Evolutionary conservation across 1,284 basidiomycete species (phyloP), one percentile per base, ranked within the genome.

Genomic region (Malassezia brasiliensis): DNA sequence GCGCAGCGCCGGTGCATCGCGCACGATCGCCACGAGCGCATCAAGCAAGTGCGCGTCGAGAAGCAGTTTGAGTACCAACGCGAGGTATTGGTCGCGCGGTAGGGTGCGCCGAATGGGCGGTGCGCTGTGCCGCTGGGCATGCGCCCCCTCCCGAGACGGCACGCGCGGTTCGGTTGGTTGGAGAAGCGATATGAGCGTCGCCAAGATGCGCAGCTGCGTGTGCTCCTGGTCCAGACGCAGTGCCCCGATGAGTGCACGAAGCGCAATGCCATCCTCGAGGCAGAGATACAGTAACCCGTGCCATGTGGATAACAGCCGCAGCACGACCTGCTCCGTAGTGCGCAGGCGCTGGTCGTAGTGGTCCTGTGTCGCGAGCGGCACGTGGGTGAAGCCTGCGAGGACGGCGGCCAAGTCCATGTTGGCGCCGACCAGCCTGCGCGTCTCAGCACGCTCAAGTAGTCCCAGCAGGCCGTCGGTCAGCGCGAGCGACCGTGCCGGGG

Each of bases 271-370:
- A 65, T 88, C 82, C 70, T 91, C 82, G 82, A 91, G 84, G 76
- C 89, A 94, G 62, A 96, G 84, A 74, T 96, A 96, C 80, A 96
- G 83, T 31, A 98, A 76, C 8, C 91, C 93, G 60, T 87, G 86
- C 91, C 93, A 99, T 10, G 87, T 90, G 44, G 87, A 82, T 46
- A 99, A 76, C 79, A 96, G 85, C 17, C 25, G 55, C 35, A 86
- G 80, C 38, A 85, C 83, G 38, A 94, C 84, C 46, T 93, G 83
- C 64, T 82, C 84, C 3, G 85, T 80, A 62, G 85, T 86, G 89
- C 94, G 50, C 94, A 82, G 5, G 86, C 86, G 15, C 87, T 85
- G 32, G 35, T 41, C 4, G 94, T 37, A 22, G 25, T 36, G 20
- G 17, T 31, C 31, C 31, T 31, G 31, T 10, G 48, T 30, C n/a